phyloP scores from a whole-genome alignment of 2,329 filamentous ascomycete species.

The Phialemoniopsis sp. region DNA sequence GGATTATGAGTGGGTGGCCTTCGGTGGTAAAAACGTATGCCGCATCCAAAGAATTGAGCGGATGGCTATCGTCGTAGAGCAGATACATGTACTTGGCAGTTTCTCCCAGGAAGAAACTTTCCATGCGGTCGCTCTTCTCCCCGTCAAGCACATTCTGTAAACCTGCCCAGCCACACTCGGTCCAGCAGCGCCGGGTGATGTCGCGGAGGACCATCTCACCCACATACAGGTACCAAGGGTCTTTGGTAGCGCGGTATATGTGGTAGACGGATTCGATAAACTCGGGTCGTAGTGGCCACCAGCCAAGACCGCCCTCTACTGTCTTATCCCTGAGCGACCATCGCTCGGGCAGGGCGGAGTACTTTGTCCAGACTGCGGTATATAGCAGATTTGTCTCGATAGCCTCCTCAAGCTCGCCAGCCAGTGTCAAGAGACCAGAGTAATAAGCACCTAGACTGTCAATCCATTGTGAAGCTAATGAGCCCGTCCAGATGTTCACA shows the following conservation, averaged over 20 bases:
- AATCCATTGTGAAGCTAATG: slow-evolving; percentile 87
- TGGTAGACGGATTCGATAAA: slow-evolving; percentile 98
- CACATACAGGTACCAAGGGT: slow-evolving; percentile 94
- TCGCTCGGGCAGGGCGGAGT: slow-evolving; percentile 87
- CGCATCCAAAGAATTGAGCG: slow-evolving; percentile 80
- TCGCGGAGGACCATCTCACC: slow-evolving; percentile 94
- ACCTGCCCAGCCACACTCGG: slow-evolving; percentile 89
- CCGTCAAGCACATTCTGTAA: slow-evolving; percentile 78
- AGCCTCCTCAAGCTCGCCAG: slow-evolving; percentile 87
- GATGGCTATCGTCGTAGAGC: slow-evolving; percentile 81
- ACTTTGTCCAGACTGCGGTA: slow-evolving; percentile 90
- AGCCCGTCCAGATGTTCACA: slow-evolving; percentile 82
- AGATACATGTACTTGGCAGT: slow-evolving; percentile 95
- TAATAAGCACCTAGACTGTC: slow-evolving; percentile 96
- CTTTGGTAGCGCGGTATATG: slow-evolving; percentile 86
- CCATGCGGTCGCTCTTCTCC: slow-evolving; percentile 91
- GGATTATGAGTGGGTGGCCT: slow-evolving; percentile 87
- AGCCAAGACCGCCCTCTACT: slow-evolving; percentile 81
- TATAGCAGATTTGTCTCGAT: slow-evolving; percentile 86
- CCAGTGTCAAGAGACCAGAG: slow-evolving; percentile 79
- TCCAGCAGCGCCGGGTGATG: slow-evolving; percentile 84
- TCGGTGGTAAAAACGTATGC: slow-evolving; percentile 95
- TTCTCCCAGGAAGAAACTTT: slow-evolving; percentile 97
- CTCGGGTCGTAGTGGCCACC: slow-evolving; percentile 94
- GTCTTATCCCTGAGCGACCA: slow-evolving; percentile 85